Evolutionary conservation across 75 land plant species (phyloP), one percentile per base, ranked within the genome.

Genomic region (Picea sitchensis): DNA sequence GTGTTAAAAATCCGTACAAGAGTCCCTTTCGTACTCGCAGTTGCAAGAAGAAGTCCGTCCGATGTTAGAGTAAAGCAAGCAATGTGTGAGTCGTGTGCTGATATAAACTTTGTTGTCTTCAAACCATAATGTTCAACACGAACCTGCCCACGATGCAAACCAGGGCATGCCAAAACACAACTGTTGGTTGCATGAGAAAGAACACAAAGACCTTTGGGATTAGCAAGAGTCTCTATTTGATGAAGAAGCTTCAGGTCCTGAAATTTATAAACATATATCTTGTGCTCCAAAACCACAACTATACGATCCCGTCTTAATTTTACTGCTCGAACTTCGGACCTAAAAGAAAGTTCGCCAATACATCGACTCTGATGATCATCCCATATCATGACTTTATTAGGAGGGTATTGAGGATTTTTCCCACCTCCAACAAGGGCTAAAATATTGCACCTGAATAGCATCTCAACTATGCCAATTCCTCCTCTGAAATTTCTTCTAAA

Each of bases 21-120:
- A 57, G 76, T 75, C 58, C 76, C 76, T 58, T 75, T 75, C 1
- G 77, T 81, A 73, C 99, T 95, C 7, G 99, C 96, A 76, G 99
- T 95, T 62, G 98, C 99, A 84, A 96, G 88, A 62, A 95, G 88
- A 60, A 86, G 85, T 2, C 98, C 99, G 82, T 95, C 92, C 81
- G 81, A 47, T 8, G 95, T 89, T 72, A 96, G 82, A 12, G 91
- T 82, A 57, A 96, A 23, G 73, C 91, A 92, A 21, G 96, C 90
- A 62, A 96, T 80, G 2, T 87, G 75, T 30, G 95, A 87, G 34
- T 93, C 94, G 78, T 96, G 99, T 7, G 91, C 99, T 78, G 81
- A 69, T 41, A 96, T 84, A 56, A 95, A 86, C 79, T 85, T 91
- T 36, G 88, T 88, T 87, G 82, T 88, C 82, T 88, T 95, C 76